Evolutionary conservation across 2,329 filamentous ascomycete genomes (phyloP).

Genomic region (Pezicula radicicola): DNA sequence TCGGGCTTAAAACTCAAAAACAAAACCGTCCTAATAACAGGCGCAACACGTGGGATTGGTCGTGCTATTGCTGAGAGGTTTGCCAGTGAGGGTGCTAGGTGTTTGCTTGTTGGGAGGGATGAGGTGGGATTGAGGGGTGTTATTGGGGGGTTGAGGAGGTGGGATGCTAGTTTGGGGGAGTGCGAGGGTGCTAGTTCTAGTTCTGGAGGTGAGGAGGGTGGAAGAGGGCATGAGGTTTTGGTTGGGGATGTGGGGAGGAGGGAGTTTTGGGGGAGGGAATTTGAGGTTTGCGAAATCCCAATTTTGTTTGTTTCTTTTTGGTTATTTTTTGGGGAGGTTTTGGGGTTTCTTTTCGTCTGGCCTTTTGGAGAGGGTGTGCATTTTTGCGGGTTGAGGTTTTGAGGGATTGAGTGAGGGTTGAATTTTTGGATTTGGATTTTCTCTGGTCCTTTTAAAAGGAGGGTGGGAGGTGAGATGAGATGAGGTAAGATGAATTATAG

Average conservation of each 20-base stretch:
- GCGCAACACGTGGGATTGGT: constrained; percentile 70
- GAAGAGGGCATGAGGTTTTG: constrained; percentile 13
- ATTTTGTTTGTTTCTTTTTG: neutral
- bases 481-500: too few relatives aligned
- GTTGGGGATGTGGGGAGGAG: constrained; percentile 26
- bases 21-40: constrained; percentile 56
- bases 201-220: neutral
- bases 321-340: neutral
- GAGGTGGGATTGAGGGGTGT: constrained; percentile 47
- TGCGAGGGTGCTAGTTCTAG: neutral
- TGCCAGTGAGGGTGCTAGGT: constrained; percentile 55
- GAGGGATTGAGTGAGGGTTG: neutral
- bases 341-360: neutral
- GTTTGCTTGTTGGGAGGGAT: constrained; percentile 59
- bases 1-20: constrained; percentile 1
- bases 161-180: too few relatives aligned
- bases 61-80: constrained; percentile 65
- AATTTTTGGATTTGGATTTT: too few relatives aligned
- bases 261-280: constrained; percentile 20
- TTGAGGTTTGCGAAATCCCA: constrained; percentile 6
- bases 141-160: constrained; percentile 51
- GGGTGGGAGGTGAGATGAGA: too few relatives aligned
- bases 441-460: too few relatives aligned
- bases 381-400: too few relatives aligned
- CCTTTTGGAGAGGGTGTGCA: neutral